Base-by-base conservation (phyloP, 768 basidiomycete species). In the Suillus weaverae region DNA sequence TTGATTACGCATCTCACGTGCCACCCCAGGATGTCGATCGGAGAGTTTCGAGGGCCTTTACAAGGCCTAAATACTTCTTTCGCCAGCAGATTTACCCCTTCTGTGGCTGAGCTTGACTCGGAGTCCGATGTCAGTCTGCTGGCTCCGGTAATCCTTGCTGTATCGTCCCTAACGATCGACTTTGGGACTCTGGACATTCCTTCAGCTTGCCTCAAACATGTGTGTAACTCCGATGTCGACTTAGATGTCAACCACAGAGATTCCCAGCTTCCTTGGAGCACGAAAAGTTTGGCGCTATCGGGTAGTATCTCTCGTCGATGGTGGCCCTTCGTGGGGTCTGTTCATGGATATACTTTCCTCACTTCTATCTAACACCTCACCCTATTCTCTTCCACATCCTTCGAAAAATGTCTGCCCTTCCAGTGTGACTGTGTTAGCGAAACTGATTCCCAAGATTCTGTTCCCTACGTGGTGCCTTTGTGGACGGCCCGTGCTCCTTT, bases 311-410 rank as follows among this genome's bases (percentile, higher is more conserved):
- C 76, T 33, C 10, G 1, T 36, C 10, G 9, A 22, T 82, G 81
- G 81, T 76, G 72, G 53, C 72, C 75, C 8, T 65, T 82, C 36
- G 73, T 67, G 26, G 70, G 69, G 20, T 77, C 67, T 9, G 30
- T 53, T 20, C 71, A 73, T 11, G 81, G 81, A 4, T 44, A 69
- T 2, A 64, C 68, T 6, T 80, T 80, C 67, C 71, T 83, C 3
- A 64, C 70, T n/a, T 72, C 72, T n/a, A 68, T 82, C 32, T 77
- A 78, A 1, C 79, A 79, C 64, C 70, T 83, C 11, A 73, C 75
- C 5, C 62, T 81, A 33, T 75, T 61, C 50, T 35, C n/a, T 33
- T 6, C 5, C 22, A n/a, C 59, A 30, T 33, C 53, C 4, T 9
- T 56, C 33, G 44, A 61, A 10, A 36, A 36, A 46, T 57, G 59